Base-by-base conservation (phyloP, 345 rosid species). In the Gossypium bickii region DNA sequence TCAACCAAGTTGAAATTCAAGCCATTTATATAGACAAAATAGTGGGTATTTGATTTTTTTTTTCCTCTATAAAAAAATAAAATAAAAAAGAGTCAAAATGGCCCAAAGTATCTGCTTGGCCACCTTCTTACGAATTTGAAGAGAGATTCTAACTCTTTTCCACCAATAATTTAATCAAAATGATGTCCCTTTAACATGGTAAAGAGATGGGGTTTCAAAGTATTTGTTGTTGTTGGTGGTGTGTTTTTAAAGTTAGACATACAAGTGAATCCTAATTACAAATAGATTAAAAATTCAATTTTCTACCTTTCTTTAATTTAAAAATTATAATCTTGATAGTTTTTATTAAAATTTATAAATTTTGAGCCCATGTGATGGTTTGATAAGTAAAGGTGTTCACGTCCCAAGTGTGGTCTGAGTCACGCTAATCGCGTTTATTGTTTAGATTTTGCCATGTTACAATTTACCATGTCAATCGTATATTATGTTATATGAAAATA, bases 371-470 rank as follows among this genome's bases (percentile, higher is more conserved):
- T 27, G 3, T 27, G 0, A 34, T 34, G 38, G 0, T 4, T 0
- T 4, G 6, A 4, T 4, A 34, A 34, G 5, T 34, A 34, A 29
- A 0, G 6, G 1, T 34, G 6, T 34, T 34, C 0, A 34, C 6
- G 38, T 29, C 3, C 0, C 6, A 29, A 0, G 0, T 29, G 1
- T 29, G 0, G 0, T 0, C 0, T 29, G 34, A 3, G 3, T 3
- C 29, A 3, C 0, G 3, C 0, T 27, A 27, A 1, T 29, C 0
- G 6, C 5, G 0, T 4, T 29, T 29, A 1, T 29, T 4, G 1
- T 29, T 29, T 29, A 5, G 0, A 0, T 29, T 29, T 29, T 29
- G 0, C 0, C 6, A 0, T 29, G 0, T 29, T 29, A 29, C 6
- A 29, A 29, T 5, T 29, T 29, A 29, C 1, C 6, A 29, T 29